Percentiles rank a stretch among this genome's conserved stretches.
These are phyloP conservation scores for Colletotrichum echinochloae DNA, from an alignment of 2,329 filamentous ascomycete species.

Conservation along the genomic window DNA sequence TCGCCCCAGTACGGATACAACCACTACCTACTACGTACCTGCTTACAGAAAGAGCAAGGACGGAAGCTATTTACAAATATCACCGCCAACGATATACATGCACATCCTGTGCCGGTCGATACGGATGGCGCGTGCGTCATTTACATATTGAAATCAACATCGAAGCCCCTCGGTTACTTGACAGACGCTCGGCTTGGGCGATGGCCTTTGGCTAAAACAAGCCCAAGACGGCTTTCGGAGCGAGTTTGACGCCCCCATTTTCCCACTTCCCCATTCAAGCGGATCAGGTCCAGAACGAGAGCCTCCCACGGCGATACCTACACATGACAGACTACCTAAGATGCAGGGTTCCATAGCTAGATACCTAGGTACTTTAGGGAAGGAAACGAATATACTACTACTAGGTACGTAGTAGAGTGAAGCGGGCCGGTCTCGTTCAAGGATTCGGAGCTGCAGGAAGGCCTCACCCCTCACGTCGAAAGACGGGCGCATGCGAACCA, in stretches of 20 bases:
- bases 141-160: not conserved
- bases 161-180: not conserved
- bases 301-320: not conserved
- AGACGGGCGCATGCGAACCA: conserved; percentile 14
- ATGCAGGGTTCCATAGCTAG: too few species aligned
- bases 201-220: conserved; percentile 28
- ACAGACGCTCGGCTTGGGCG: conserved; percentile 19
- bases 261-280: conserved; percentile 23
- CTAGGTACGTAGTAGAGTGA: too few species aligned
- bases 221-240: conserved; percentile 13
- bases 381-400: too few species aligned
- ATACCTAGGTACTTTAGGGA: too few species aligned
- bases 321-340: not conserved
- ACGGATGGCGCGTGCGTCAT: not conserved
- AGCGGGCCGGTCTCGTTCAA: conserved; percentile 19
- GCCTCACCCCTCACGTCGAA: not conserved
- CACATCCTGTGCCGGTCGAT: not conserved
- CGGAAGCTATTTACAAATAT: too few species aligned
- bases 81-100: too few species aligned
- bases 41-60: too few species aligned
- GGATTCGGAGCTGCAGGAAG: conserved; percentile 13
- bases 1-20: too few species aligned
- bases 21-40: too few species aligned
- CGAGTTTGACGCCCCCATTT: conserved; percentile 28
- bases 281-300: not conserved